Evolutionary conservation across 257 asterid genomes (phyloP).

Genomic region (Nyctanthes arbortristis): DNA sequence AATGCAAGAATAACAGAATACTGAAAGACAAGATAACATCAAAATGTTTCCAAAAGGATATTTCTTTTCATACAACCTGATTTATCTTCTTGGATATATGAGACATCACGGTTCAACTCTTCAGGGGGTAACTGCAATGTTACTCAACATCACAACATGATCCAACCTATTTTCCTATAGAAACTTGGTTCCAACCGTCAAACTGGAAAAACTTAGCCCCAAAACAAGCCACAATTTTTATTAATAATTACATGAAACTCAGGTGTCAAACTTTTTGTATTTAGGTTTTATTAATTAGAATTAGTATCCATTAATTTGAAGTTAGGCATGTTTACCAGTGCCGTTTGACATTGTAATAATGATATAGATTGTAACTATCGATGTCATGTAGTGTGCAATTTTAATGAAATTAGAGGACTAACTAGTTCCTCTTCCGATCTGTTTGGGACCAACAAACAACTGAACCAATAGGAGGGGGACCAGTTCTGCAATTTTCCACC

Average conservation of each 20-base stretch:
- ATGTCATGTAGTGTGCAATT: not conserved
- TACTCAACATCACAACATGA: not conserved
- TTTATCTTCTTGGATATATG: not conserved
- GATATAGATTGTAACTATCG: too few species aligned
- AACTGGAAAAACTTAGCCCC: not conserved
- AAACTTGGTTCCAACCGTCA: not conserved
- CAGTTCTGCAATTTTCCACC: not conserved
- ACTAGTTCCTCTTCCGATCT: not conserved
- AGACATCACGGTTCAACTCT: not conserved
- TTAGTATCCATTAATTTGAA: not conserved
- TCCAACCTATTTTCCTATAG: not conserved
- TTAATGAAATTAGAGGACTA: not conserved
- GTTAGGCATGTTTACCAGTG: not conserved
- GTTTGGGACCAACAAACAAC: not conserved
- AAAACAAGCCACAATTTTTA: not conserved
- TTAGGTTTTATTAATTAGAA: not conserved
- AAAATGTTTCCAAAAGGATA: not conserved
- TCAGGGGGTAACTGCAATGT: not conserved
- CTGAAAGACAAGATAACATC: not conserved
- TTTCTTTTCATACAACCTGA: not conserved
- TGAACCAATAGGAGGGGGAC: not conserved
- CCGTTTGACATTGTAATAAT: too few species aligned
- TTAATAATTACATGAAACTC: not conserved
- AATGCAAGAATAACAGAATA: not conserved
- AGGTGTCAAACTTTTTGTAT: not conserved